Percentiles rank a stretch among this genome's conserved stretches.
phyloP scores from a whole-genome alignment of 2,329 filamentous ascomycete species.

The Alternaria consortialis region DNA sequence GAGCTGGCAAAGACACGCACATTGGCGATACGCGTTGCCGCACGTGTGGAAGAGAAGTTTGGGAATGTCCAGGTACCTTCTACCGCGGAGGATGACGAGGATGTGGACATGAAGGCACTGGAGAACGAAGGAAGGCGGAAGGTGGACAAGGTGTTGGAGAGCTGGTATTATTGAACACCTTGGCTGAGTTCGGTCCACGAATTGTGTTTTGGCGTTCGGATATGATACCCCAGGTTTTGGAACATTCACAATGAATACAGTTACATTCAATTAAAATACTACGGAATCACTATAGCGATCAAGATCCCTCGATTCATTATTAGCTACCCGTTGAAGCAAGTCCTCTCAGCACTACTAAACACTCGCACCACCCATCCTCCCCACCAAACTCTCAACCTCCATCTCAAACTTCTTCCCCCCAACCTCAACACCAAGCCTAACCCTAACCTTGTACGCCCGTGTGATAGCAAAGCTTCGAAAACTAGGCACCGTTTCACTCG shows the following conservation, averaged over 20 bases:
- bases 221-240: constrained; percentile 19
- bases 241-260: background rate
- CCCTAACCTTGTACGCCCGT: constrained; percentile 32
- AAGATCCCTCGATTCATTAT: background rate
- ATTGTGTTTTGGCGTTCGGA: constrained; percentile 12
- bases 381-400: background rate
- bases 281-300: no score
- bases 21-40: constrained; percentile 56
- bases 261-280: background rate
- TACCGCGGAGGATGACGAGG: constrained; percentile 35
- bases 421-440: constrained; percentile 7
- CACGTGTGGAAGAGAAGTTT: constrained; percentile 44
- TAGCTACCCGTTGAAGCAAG: constrained; percentile 19
- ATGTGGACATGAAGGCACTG: constrained; percentile 32
- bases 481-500: constrained; percentile 30
- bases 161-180: constrained; percentile 23
- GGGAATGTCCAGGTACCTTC: constrained; percentile 41
- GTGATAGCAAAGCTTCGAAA: constrained; percentile 37
- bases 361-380: background rate
- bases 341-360: constrained; percentile 29
- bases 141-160: constrained; percentile 36
- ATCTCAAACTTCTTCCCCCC: constrained; percentile 8
- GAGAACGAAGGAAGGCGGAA: constrained; percentile 31
- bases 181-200: background rate
- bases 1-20: constrained; percentile 74